Conservation (phyloP, 805 yeast species). For the Vanderwaltozyma yarrowii region DNA sequence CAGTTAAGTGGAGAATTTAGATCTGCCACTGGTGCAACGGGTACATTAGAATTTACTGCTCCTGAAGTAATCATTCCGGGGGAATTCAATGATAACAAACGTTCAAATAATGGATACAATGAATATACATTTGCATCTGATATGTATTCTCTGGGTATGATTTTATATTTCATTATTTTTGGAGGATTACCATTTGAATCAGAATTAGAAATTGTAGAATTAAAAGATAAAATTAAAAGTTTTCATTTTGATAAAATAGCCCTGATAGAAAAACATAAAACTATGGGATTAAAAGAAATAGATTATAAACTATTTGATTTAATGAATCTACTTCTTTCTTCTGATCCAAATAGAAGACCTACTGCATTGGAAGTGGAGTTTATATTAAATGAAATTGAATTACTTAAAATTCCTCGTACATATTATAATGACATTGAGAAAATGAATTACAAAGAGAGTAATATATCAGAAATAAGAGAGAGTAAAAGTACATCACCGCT, state of each 20-base stretch:
- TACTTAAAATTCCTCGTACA: neutral
- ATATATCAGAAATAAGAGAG: too few species aligned
- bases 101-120: constrained; percentile 23
- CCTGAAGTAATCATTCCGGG: constrained; percentile 55
- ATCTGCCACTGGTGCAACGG: constrained; percentile 72
- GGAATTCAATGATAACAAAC: constrained; percentile 1
- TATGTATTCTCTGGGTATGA: constrained; percentile 75
- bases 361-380: constrained; percentile 32
- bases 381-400: neutral
- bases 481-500: neutral
- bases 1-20: constrained; percentile 58
- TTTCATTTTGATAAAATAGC: constrained; percentile 20
- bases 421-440: neutral
- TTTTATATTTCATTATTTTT: constrained; percentile 64
- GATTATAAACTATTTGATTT: constrained; percentile 29
- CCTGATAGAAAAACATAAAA: constrained; percentile 12
- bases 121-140: constrained; percentile 69
- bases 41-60: constrained; percentile 80
- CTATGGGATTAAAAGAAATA: constrained; percentile 12
- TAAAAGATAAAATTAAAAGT: constrained; percentile 29
- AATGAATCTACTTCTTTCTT: constrained; percentile 31
- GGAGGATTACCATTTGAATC: constrained; percentile 54
- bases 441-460: too few species aligned
- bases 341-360: constrained; percentile 33
- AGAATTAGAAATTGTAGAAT: constrained; percentile 14